Conservation (phyloP, 805 yeast species). For the Teunomyces pallodes region DNA sequence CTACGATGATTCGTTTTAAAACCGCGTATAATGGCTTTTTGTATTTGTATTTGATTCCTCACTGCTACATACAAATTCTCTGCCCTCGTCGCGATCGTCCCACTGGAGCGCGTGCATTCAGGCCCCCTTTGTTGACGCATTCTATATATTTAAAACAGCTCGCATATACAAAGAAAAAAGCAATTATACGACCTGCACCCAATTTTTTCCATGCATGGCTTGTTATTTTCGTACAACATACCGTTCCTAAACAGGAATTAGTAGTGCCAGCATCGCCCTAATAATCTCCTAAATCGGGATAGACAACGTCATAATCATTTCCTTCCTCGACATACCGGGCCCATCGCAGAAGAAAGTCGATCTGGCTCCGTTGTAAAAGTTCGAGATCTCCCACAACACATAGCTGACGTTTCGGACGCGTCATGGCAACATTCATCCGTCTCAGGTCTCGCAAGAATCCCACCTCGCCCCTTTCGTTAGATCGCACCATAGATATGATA, state of each 20-base stretch:
- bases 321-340: constrained; percentile 64
- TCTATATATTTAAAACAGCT: neutral
- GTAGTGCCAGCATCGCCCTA: constrained; percentile 2
- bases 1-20: too few species aligned
- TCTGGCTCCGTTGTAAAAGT: constrained; percentile 46
- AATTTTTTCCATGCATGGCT: neutral
- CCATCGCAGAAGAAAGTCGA: constrained; percentile 61
- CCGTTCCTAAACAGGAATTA: neutral
- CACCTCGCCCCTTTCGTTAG: constrained; percentile 65
- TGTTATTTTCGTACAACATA: neutral
- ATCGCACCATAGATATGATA: constrained; percentile 75
- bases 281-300: constrained; percentile 47
- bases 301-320: constrained; percentile 53
- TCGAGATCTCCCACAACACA: constrained; percentile 88
- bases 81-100: neutral
- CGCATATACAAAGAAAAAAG: neutral
- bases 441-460: constrained; percentile 81
- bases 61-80: neutral
- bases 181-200: neutral
- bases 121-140: neutral
- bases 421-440: constrained; percentile 89
- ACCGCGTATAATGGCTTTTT: too few species aligned
- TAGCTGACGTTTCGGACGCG: constrained; percentile 82
- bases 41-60: neutral
- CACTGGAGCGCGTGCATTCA: neutral